A percentile compares a stretch with the other conserved stretches of the same genome.
Conservation (phyloP, 805 yeast genomes). For the Wickerhamiella musiphila region DNA sequence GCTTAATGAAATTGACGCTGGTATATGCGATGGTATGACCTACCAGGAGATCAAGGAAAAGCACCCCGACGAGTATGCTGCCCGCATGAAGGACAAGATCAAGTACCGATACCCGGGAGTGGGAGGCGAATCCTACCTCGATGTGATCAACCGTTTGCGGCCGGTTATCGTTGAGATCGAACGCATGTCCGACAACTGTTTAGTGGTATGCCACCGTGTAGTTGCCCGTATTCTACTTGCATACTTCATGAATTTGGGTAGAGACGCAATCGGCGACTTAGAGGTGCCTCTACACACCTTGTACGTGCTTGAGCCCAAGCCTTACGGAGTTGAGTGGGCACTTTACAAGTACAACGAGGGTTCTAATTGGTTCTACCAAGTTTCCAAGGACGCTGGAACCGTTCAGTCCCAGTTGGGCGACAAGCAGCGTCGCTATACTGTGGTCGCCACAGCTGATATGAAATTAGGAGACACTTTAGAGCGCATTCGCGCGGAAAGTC, state of each 20-base stretch:
- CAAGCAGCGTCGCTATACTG: constrained; percentile 15
- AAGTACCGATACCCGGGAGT: constrained; percentile 89
- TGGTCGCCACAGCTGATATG: constrained; percentile 14
- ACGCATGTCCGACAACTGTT: constrained; percentile 71
- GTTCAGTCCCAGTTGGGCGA: constrained; percentile 14
- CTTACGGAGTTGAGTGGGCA: constrained; percentile 90
- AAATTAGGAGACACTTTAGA: constrained; percentile 11
- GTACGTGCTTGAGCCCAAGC: constrained; percentile 78
- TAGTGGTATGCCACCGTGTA: constrained; percentile 77
- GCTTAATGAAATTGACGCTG: constrained; percentile 89
- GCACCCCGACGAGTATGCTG: constrained; percentile 62
- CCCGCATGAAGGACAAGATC: constrained; percentile 61
- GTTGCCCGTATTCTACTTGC: constrained; percentile 77
- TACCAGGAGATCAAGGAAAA: constrained; percentile 62
- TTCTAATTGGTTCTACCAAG: constrained; percentile 59
- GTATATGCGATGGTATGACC: constrained; percentile 83
- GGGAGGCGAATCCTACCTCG: constrained; percentile 91
- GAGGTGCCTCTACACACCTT: constrained; percentile 89
- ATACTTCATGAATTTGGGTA: constrained; percentile 65
- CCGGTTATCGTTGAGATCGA: constrained; percentile 88
- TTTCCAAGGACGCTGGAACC: constrained; percentile 23
- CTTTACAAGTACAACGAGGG: constrained; percentile 73
- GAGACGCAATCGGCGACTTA: constrained; percentile 67
- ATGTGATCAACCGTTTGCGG: constrained; percentile 76
- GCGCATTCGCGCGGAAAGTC: too few species aligned